These are phyloP conservation scores for Phallus indusiatus DNA, from an alignment of 768 basidiomycete species.

Conservation along the genomic window DNA sequence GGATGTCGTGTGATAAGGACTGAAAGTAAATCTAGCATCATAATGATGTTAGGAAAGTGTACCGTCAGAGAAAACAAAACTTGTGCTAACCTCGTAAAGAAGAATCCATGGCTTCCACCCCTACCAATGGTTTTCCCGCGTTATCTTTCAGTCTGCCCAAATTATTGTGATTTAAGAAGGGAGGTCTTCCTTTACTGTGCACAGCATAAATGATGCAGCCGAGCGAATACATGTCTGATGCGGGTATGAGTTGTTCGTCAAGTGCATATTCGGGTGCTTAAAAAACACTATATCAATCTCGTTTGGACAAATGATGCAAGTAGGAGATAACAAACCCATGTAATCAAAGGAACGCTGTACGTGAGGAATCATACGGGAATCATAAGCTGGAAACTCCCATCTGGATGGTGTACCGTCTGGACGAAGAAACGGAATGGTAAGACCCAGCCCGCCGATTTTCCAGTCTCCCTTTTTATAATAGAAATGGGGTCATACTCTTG, in stretches of 20 bases:
- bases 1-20: slow-evolving; percentile 76
- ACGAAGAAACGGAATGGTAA: slow-evolving; percentile 68
- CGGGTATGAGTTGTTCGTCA: slow-evolving; percentile 77
- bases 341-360: slow-evolving; percentile 93
- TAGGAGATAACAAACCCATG: slow-evolving; percentile 51
- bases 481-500: neutral
- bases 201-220: slow-evolving; percentile 89
- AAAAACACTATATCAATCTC: neutral
- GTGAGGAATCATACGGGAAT: slow-evolving; percentile 67
- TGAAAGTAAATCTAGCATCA: slow-evolving; percentile 55
- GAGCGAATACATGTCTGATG: slow-evolving; percentile 89
- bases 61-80: slow-evolving; percentile 1
- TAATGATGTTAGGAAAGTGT: slow-evolving; percentile 5
- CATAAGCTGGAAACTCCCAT: slow-evolving; percentile 89
- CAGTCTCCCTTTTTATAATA: slow-evolving; percentile 71
- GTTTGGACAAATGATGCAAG: neutral
- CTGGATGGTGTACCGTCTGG: slow-evolving; percentile 63
- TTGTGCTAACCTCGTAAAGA: slow-evolving; percentile 59
- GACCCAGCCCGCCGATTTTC: slow-evolving; percentile 88
- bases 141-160: slow-evolving; percentile 62
- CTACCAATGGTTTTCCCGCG: slow-evolving; percentile 50
- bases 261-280: slow-evolving; percentile 90
- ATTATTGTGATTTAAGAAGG: slow-evolving; percentile 78
- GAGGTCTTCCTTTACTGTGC: slow-evolving; percentile 78
- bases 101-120: slow-evolving; percentile 54